Conservation (phyloP, 176 grass and related monocot species). For the Eremochloa ophiuroides region DNA sequence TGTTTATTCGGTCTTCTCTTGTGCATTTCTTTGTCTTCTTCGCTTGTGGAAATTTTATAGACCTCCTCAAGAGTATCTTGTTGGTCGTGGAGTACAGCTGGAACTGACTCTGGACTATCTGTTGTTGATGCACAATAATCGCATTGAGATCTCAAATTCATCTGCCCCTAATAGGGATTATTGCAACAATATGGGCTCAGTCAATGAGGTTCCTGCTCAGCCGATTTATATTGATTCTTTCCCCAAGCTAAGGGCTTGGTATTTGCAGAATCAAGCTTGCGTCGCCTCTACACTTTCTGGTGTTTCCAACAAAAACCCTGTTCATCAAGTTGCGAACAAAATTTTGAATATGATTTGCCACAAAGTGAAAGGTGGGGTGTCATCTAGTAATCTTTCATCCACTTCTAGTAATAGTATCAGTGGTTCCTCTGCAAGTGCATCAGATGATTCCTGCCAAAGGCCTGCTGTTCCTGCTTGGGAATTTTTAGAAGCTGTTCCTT, state of each 20-base stretch:
- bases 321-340: slow-evolving; percentile 90
- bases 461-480: slow-evolving; percentile 89
- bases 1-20: slow-evolving; percentile 91
- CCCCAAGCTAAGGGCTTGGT: slow-evolving; percentile 87
- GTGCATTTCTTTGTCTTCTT: slow-evolving; percentile 96
- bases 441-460: slow-evolving; percentile 75
- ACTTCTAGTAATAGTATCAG: slow-evolving; percentile 72
- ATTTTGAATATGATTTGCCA: slow-evolving; percentile 95
- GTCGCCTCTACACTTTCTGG: slow-evolving; percentile 95
- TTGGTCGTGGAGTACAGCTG: slow-evolving; percentile 67
- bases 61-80: slow-evolving; percentile 72
- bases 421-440: slow-evolving; percentile 55
- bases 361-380: slow-evolving; percentile 59
- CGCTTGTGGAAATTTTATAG: slow-evolving; percentile 93
- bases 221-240: slow-evolving; percentile 92
- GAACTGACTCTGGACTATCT: slow-evolving; percentile 92
- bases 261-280: slow-evolving; percentile 98
- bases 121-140: slow-evolving; percentile 76
- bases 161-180: slow-evolving; percentile 39
- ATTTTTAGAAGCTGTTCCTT: slow-evolving; percentile 91
- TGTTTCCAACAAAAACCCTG: slow-evolving; percentile 76
- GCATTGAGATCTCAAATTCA: slow-evolving; percentile 49
- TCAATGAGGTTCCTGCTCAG: slow-evolving; percentile 43
- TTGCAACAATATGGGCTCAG: slow-evolving; percentile 26
- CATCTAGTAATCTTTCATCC: slow-evolving; percentile 56